Percentiles rank a stretch among this genome's conserved stretches.
These are phyloP conservation scores for Botrytis deweyae DNA, from an alignment of 2,329 filamentous ascomycete genomes.

Conservation along the genomic window DNA sequence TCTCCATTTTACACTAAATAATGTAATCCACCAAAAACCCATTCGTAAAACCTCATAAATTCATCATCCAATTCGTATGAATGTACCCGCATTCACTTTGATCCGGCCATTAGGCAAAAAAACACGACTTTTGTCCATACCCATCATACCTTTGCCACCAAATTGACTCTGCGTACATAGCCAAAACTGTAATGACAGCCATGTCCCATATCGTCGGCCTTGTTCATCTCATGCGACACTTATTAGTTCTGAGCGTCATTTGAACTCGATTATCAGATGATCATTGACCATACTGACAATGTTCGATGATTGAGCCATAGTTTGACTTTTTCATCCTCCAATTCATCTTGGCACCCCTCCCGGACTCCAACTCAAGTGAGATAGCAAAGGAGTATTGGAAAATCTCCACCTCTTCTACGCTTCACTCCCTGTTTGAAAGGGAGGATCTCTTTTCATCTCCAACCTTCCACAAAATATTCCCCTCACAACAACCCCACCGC, in stretches of 20 bases:
- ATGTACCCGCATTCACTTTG: not conserved
- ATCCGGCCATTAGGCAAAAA: not conserved
- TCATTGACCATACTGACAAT: not conserved
- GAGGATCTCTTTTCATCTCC: not conserved
- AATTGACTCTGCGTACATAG: too few species aligned
- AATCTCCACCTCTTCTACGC: not conserved
- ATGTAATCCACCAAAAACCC: not conserved
- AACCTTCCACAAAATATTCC: not conserved
- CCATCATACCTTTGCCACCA: not conserved
- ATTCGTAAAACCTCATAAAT: not conserved
- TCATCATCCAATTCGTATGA: not conserved
- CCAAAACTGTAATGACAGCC: not conserved
- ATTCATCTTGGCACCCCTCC: not conserved
- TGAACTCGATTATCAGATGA: not conserved
- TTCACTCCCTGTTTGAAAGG: not conserved
- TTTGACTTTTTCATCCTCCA: not conserved
- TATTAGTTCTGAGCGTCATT: not conserved
- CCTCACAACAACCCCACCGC: not conserved
- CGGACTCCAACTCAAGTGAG: not conserved
- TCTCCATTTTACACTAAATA: not conserved
- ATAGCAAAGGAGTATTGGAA: not conserved
- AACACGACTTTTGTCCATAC: not conserved
- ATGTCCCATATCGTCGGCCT: not conserved
- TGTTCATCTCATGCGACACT: not conserved
- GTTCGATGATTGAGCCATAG: not conserved